phyloP scores from a whole-genome alignment of 164 flowering plant species.

The Echeveria elegans region DNA sequence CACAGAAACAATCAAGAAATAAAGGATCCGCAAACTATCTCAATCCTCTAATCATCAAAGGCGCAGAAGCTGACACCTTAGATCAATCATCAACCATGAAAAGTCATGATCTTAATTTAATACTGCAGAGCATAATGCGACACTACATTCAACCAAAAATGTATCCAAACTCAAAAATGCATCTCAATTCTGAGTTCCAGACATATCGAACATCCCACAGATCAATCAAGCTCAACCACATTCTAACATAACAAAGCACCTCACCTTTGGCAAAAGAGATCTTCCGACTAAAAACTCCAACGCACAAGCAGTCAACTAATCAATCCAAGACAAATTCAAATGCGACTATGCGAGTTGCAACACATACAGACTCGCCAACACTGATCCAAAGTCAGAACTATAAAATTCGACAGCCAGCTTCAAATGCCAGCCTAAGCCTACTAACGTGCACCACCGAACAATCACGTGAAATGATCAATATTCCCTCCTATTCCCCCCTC shows the following conservation, averaged over 20 bases:
- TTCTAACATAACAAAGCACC: not conserved
- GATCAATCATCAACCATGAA: not conserved
- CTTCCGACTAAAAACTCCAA: not conserved
- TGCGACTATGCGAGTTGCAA: too few species aligned
- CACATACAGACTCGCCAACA: not conserved
- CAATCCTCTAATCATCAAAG: not conserved
- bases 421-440: slow-evolving; percentile 6
- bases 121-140: not conserved
- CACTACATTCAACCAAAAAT: not conserved
- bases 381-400: not conserved
- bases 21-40: too few species aligned
- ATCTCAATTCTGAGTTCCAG: not conserved
- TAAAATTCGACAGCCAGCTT: not conserved
- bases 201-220: not conserved
- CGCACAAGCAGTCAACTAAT: not conserved
- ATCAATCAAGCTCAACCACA: not conserved
- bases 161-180: not conserved
- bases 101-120: not conserved
- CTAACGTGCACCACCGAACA: slow-evolving; percentile 5
- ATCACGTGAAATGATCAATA: slow-evolving; percentile 1
- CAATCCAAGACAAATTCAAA: not conserved
- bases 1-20: too few species aligned
- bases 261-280: not conserved
- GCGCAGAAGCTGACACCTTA: not conserved
- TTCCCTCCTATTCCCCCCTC: not conserved